Base-by-base conservation (phyloP, 176 grass and related monocot species). In the Oryza australiensis region DNA sequence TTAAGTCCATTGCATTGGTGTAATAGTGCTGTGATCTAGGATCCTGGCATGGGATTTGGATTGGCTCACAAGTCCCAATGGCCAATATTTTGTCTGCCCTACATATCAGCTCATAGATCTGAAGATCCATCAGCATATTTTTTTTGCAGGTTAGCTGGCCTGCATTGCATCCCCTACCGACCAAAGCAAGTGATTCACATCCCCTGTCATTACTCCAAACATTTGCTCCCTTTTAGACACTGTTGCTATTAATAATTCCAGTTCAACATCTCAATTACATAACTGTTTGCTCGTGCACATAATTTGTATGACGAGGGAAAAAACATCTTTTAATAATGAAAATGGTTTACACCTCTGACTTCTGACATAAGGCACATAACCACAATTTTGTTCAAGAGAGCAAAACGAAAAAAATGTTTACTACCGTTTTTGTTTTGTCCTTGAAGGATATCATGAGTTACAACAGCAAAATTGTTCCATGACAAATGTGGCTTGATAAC, bases 51-150 rank as follows among this genome's bases (percentile, higher is more conserved):
- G 66, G 43, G 45, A 83, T 63, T 59, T 38, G 62, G 82, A 70
- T 87, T 76, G 75, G 30, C 77, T 89, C 53, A 63, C 82, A 81
- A 76, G 62, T 79, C 23, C 76, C 86, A 77, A 72, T 76, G 65
- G 23, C 51, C 72, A 80, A 40, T 84, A 68, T 80, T 65, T 83
- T 82, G 80, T 2, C 67, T 53, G 24, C 10, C 8, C 62, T 75
- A 59, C 26, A 33, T 9, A 72, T 82, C 68, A 62, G 22, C 43
- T 16, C 65, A 37, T 41, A 34, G 73, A 41, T 83, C 48, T 80
- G 63, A 49, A 71, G 82, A 89, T 70, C 71, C 40, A 62, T 81
- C 5, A 63, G 38, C 13, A 71, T 35, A 76, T 70, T 55, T 64
- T 55, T 64, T 80, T 80, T 49, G 70, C 70, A 85, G 26, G 32